Conservation (phyloP, 805 yeast genomes). For the Saccharomycopsis malanga region DNA sequence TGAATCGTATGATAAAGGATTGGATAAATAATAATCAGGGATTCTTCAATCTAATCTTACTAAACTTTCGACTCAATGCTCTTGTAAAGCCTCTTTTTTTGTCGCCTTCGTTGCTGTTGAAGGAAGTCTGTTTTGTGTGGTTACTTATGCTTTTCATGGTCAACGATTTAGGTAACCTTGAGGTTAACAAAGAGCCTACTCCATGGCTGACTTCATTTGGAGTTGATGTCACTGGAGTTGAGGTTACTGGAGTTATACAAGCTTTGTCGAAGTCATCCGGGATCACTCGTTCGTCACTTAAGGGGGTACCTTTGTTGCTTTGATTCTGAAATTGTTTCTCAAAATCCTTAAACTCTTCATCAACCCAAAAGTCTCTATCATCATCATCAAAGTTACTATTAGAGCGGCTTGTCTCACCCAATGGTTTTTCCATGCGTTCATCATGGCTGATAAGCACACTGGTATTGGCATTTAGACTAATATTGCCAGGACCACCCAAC, state of each 20-base stretch:
- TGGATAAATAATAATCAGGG: no score
- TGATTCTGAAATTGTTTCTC: conserved; percentile 9
- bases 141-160: conserved; percentile 15
- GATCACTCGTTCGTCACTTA: not conserved
- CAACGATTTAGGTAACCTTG: conserved; percentile 10
- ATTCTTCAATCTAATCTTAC: conserved; percentile 15
- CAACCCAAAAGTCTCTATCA: conserved; percentile 17
- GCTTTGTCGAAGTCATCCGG: not conserved
- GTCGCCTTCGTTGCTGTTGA: not conserved
- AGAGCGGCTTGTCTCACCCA: no score
- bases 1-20: no score
- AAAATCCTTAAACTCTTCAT: conserved; percentile 15
- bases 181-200: not conserved
- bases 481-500: not conserved
- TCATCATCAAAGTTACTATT: no score
- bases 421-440: no score
- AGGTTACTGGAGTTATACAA: conserved; percentile 14
- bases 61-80: conserved; percentile 16
- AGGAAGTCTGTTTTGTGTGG: not conserved
- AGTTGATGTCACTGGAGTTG: conserved; percentile 13
- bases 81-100: conserved; percentile 13
- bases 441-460: not conserved
- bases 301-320: not conserved
- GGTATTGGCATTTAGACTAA: not conserved
- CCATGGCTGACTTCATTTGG: conserved; percentile 3